Conservation (phyloP, 148 eudicot species). For the Camellia japonica region DNA sequence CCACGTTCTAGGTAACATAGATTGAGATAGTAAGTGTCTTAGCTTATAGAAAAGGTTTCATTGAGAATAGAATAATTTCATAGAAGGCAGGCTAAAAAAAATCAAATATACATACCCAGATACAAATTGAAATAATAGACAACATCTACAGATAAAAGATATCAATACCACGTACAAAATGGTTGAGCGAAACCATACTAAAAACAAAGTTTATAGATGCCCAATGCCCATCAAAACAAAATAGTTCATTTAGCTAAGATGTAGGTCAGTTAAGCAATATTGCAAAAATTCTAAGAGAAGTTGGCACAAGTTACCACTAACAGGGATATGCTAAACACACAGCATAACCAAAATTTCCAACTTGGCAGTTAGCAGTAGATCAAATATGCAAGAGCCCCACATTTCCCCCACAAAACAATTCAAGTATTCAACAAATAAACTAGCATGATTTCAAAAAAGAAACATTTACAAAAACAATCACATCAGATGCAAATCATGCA, state of each 20-base stretch:
- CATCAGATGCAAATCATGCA: not conserved
- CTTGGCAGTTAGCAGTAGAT: not conserved
- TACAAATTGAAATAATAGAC: too few species aligned
- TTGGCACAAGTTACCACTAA: not conserved
- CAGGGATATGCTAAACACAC: too few species aligned
- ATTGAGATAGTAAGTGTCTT: too few species aligned
- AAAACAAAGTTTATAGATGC: not conserved
- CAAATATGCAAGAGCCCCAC: not conserved
- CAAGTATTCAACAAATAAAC: not conserved
- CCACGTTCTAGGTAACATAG: too few species aligned
- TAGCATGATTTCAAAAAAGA: not conserved
- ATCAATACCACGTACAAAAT: not conserved
- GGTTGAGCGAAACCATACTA: not conserved
- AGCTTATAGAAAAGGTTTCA: too few species aligned
- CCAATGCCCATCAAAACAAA: constrained; percentile 5
- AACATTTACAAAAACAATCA: not conserved
- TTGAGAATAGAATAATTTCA: too few species aligned
- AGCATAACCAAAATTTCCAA: not conserved
- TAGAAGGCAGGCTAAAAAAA: too few species aligned
- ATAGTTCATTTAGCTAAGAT: not conserved
- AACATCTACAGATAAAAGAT: too few species aligned
- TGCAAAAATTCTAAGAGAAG: not conserved
- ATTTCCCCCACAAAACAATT: not conserved
- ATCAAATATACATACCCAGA: too few species aligned
- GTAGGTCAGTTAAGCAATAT: not conserved